These are phyloP conservation scores for Arthrobotrys sphaeroides DNA, from an alignment of 2,329 filamentous ascomycete species.

Conservation along the genomic window DNA sequence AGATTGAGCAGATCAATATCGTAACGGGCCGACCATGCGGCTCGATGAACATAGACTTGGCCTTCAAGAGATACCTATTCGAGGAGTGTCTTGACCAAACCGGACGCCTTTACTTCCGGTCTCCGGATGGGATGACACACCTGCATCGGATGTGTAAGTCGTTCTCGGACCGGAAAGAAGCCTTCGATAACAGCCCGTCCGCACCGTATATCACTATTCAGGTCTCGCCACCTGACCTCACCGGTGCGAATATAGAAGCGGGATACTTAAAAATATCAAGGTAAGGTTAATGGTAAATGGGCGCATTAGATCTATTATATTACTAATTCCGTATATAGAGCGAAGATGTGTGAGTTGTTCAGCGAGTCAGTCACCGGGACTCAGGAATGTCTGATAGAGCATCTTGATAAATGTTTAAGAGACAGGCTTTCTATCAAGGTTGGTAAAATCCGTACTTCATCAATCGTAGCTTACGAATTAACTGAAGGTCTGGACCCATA, in stretches of 20 bases:
- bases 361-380: constrained; percentile 25
- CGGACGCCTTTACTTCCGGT: constrained; percentile 13
- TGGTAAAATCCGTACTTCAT: not conserved
- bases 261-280: constrained; percentile 31
- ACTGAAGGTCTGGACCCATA: not conserved
- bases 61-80: constrained; percentile 39
- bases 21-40: constrained; percentile 38
- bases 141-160: constrained; percentile 41
- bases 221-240: constrained; percentile 25
- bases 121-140: constrained; percentile 11
- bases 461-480: not conserved
- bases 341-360: constrained; percentile 35
- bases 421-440: constrained; percentile 38
- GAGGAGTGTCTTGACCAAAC: constrained; percentile 21
- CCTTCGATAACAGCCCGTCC: constrained; percentile 32
- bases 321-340: not conserved
- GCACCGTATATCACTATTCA: constrained; percentile 28
- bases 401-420: constrained; percentile 26
- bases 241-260: constrained; percentile 1
- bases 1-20: constrained; percentile 45
- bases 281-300: not conserved
- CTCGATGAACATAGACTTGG: constrained; percentile 40
- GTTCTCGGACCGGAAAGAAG: constrained; percentile 43
- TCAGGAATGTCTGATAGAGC: constrained; percentile 31
- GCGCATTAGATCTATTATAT: not conserved